A percentile compares a stretch with the other conserved stretches of the same genome.
phyloP scores from a whole-genome alignment of 495 filamentous ascomycete genomes.

The Aspergillus egyptiacus region DNA sequence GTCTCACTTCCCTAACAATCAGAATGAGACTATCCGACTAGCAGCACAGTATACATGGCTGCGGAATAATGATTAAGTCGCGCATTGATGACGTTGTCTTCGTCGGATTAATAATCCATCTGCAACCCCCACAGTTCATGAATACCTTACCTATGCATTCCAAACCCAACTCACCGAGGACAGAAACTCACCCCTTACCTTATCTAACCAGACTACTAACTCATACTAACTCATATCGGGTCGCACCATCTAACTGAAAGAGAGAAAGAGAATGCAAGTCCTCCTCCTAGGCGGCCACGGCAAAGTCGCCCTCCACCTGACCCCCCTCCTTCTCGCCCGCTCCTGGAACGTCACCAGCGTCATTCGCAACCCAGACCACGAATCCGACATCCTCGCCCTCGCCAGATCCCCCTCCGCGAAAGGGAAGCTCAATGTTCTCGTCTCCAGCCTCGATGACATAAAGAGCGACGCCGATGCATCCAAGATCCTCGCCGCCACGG shows the following conservation, averaged over 20 bases:
- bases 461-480: constrained; percentile 57
- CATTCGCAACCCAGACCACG: constrained; percentile 65
- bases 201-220: background rate
- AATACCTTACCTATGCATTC: background rate
- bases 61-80: no score
- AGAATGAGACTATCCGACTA: no score
- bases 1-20: background rate
- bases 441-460: constrained; percentile 66
- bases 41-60: no score
- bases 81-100: background rate
- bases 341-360: constrained; percentile 72
- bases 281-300: constrained; percentile 79
- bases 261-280: constrained; percentile 41
- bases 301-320: constrained; percentile 70
- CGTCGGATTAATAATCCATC: constrained; percentile 3
- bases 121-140: background rate
- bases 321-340: constrained; percentile 64
- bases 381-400: constrained; percentile 53
- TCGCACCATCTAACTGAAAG: background rate
- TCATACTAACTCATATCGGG: background rate
- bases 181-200: background rate
- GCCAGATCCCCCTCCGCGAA: constrained; percentile 38
- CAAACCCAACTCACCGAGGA: background rate
- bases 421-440: constrained; percentile 53
- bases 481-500: constrained; percentile 52